These are phyloP conservation scores for Yamadazyma epiphylla DNA, from an alignment of 1,139 yeast genomes.

Conservation along the genomic window DNA sequence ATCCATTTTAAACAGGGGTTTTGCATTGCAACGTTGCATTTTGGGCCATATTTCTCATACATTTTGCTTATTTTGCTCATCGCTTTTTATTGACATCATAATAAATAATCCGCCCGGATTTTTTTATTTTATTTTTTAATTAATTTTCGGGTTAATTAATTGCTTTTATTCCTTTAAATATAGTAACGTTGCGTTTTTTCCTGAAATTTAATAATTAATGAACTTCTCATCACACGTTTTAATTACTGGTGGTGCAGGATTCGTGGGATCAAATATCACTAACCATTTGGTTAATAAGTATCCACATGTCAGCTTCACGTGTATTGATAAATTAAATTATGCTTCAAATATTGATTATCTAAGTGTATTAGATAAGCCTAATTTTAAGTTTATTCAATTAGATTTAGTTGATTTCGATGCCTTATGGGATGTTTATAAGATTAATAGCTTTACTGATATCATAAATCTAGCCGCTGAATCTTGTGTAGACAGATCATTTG, in stretches of 20 bases:
- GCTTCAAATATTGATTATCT: conserved; percentile 17
- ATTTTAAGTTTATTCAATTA: conserved; percentile 24
- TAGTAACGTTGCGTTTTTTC: too few species aligned
- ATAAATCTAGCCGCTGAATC: conserved; percentile 59
- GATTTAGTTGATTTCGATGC: conserved; percentile 31
- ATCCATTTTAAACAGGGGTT: not conserved
- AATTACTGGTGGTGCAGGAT: conserved; percentile 61
- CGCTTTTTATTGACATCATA: not conserved
- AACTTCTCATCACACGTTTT: conserved; percentile 23
- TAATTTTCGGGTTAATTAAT: too few species aligned
- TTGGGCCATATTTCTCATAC: conserved; percentile 2
- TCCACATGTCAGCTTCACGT: conserved; percentile 38
- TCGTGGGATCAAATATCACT: conserved; percentile 51
- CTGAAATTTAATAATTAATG: too few species aligned
- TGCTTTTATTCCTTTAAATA: too few species aligned
- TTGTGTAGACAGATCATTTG: conserved; percentile 53
- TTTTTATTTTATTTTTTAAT: conserved; percentile 3
- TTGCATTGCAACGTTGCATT: conserved; percentile 18
- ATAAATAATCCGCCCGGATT: not conserved
- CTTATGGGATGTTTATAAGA: conserved; percentile 9
- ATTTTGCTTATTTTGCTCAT: not conserved
- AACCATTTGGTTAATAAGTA: conserved; percentile 33
- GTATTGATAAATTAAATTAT: conserved; percentile 47
- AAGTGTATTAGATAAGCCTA: conserved; percentile 10
- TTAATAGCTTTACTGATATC: conserved; percentile 28